These are phyloP conservation scores for Arthrinium phaeospermum DNA, from an alignment of 2,329 filamentous ascomycete species.

Conservation along the genomic window DNA sequence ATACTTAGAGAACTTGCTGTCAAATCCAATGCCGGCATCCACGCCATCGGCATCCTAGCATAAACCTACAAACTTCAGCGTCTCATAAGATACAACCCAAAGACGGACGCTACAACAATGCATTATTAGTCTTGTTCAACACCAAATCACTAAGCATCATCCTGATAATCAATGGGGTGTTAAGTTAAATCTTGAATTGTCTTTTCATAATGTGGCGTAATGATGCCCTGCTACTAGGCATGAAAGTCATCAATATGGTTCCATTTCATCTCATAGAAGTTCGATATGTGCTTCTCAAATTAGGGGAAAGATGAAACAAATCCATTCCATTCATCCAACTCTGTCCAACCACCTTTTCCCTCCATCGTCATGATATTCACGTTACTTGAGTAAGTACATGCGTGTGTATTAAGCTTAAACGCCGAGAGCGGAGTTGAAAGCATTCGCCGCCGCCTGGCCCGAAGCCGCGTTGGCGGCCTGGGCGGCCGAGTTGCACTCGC, in stretches of 20 bases:
- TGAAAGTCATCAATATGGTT: not conserved
- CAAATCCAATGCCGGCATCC: too few species aligned
- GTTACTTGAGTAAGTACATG: not conserved
- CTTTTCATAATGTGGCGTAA: not conserved
- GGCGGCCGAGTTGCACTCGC: constrained; percentile 40
- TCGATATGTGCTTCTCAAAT: not conserved
- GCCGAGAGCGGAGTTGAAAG: constrained; percentile 47
- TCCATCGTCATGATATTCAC: not conserved
- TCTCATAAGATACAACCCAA: not conserved
- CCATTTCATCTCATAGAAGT: not conserved
- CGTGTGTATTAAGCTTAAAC: constrained; percentile 30
- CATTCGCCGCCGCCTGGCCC: constrained; percentile 45
- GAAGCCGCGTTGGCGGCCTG: constrained; percentile 38
- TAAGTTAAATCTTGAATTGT: not conserved
- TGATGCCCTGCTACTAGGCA: not conserved
- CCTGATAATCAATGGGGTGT: not conserved
- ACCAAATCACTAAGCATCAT: not conserved
- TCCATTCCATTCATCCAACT: not conserved
- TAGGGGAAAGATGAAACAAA: not conserved
- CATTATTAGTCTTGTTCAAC: not conserved
- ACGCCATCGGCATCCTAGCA: not conserved
- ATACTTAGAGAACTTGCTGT: not conserved
- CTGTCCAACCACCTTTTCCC: not conserved
- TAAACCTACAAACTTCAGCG: not conserved
- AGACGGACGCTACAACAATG: not conserved